Evolutionary conservation across 2,329 filamentous ascomycete species (phyloP), one percentile per base, ranked within the genome.

Genomic region (Diaporthe nobilis): DNA sequence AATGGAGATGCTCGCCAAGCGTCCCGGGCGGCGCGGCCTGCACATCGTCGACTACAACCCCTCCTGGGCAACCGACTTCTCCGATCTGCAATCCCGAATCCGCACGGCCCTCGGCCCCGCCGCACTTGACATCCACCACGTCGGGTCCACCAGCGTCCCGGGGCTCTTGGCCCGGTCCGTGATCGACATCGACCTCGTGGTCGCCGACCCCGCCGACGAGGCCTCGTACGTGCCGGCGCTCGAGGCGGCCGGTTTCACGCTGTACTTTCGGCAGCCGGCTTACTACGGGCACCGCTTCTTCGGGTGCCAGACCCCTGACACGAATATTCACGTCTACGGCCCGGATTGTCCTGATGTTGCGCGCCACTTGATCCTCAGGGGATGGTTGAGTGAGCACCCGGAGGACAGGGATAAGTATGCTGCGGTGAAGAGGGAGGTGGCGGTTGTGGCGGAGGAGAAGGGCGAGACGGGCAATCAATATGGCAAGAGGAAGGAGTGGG

Each of bases 221-320:
- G 79, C 77, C 2, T 79, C 80, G 1, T 90, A 89, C 76, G 86
- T 85, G 10, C 78, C 82, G 2, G 80, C 80, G 4, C 85, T 90
- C 5, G 86, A 88, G 78, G 76, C 78, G 0, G 83, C 79, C 0
- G 87, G 87, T 0, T 89, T 89, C 68, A 81, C 84, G 20, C 89
- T 89, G 67, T 80, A 87, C 1, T 20, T 84, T 0, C 84, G 88
- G 25, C 87, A 90, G 80, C 86, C 85, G 0, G 71, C 55, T 1
- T 90, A 87, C 87, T 82, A 88, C 75, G 80, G 85, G 53, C 88
- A 90, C 77, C 87, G 88, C 44, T 86, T 87, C 78, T 88, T 88
- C 79, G 77, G 82, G 73, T 76, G 81, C 73, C 79, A 83, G 47
- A 82, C 84, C 72, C 80, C 85, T 1, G 78, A 81, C n/a, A 82